Evolutionary conservation across 371 early-diverging fungal genomes (phyloP), one percentile per base, ranked within the genome.

Genomic region (Actinomucor elegans): DNA sequence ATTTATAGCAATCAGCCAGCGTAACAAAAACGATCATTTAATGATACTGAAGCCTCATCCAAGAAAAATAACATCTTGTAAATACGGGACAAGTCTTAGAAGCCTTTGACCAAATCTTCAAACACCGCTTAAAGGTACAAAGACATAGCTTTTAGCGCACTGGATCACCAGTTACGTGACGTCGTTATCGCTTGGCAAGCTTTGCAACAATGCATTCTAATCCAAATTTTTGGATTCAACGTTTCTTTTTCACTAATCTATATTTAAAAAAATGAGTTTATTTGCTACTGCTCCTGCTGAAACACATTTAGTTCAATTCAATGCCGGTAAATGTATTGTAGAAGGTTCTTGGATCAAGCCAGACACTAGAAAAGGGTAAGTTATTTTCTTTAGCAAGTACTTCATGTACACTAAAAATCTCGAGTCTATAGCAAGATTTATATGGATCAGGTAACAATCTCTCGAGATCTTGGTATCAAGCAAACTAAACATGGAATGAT

Each of bases 271-370:
- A 1, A 59, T 59, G 60, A 59, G 54, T 49, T 49, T 59, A 24
- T 59, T 59, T 31, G 37, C 43, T 26, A 44, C 54, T 21, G 49
- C 60, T 18, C 50, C 54, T 32, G 34, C 40, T 29, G 41, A 42
- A 17, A 44, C 48, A 3, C 49, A 59, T 29, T n/a, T 59, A 2
- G 76, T 87, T 34, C 79, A 89, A 60, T 90, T 92, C 77, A 88
- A 87, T 57, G 92, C 92, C 10, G 92, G 92, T 14, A 83, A 86
- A 57, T 83, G 88, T 59, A 73, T 81, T 53, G 76, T 87, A 28
- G 88, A 89, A 34, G 90, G 86, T 32, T 67, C 69, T 20, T 74
- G 70, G 65, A 77, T 92, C 23, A 73, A 80, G 24, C 88, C 92
- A 21, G 92, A 92, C 60, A 57, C 81, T 18, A 80, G 89, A 41